Percentiles rank a stretch among this genome's conserved stretches.
phyloP scores from a whole-genome alignment of 2,329 filamentous ascomycete genomes.

The Botrytis sinoallii region DNA sequence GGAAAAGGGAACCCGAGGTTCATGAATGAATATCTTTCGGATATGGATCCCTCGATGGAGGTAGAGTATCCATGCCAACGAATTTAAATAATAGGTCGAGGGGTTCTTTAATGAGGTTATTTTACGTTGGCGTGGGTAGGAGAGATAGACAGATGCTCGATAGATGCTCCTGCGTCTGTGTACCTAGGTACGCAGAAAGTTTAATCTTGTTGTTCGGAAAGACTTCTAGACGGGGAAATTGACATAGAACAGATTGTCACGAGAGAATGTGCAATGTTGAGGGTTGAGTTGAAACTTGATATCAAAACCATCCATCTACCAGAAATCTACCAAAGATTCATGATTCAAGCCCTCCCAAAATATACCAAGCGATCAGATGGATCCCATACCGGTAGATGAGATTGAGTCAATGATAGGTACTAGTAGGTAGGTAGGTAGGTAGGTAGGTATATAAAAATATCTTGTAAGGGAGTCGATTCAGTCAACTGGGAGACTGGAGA shows the following conservation, averaged over 20 bases:
- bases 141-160: not conserved
- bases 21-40: not conserved
- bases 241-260: not conserved
- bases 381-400: not conserved
- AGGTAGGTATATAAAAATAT: not conserved
- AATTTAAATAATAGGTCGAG: not conserved
- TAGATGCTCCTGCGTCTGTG: not conserved
- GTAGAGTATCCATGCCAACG: not conserved
- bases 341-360: not conserved
- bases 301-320: not conserved
- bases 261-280: not conserved
- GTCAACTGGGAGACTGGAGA: not conserved
- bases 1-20: not conserved
- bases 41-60: not conserved
- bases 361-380: not conserved
- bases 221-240: not conserved
- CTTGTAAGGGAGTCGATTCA: not conserved
- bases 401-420: not conserved
- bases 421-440: too few species aligned
- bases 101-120: constrained; percentile 6
- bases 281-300: not conserved
- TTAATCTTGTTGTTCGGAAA: not conserved
- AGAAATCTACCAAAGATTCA: not conserved
- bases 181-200: not conserved
- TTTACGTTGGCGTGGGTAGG: not conserved